These are phyloP conservation scores for Penicillium goetzii DNA, from an alignment of 495 filamentous ascomycete species.

Conservation along the genomic window DNA sequence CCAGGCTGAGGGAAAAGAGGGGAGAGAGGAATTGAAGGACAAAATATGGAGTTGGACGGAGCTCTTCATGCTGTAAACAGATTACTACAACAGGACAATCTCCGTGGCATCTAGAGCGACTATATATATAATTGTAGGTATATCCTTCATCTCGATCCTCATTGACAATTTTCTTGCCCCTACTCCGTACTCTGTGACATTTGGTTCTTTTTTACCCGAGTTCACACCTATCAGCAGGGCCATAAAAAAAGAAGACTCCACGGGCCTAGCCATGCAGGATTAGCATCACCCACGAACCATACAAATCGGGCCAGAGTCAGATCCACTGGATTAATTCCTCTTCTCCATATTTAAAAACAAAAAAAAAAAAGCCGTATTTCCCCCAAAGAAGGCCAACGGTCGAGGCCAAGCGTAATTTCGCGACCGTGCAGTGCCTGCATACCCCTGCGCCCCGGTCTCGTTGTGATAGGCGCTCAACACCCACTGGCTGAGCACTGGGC, in stretches of 20 bases:
- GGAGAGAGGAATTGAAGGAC: conserved; percentile 9
- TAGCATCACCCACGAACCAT: not conserved
- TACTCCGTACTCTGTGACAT: not conserved
- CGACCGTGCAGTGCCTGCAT: conserved; percentile 11
- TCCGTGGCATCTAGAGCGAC: not conserved
- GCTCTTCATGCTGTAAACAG: not conserved
- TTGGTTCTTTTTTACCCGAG: not conserved
- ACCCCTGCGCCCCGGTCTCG: conserved; percentile 22
- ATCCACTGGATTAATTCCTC: not conserved
- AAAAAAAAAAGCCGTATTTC: conserved; percentile 1
- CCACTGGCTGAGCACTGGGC: not conserved
- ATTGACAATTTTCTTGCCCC: not conserved
- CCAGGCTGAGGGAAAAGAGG: conserved; percentile 3
- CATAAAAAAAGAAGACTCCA: not conserved
- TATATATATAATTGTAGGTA: not conserved
- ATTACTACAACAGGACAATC: not conserved
- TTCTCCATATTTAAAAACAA: not conserved
- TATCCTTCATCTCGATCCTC: not conserved
- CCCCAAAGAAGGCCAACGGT: not conserved
- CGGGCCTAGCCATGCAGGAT: not conserved
- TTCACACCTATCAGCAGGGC: not conserved
- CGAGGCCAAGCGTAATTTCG: not conserved
- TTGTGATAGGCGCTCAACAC: conserved; percentile 22
- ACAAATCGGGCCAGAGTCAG: not conserved
- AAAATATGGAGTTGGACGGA: not conserved